These are phyloP conservation scores for Fraxinus excelsior DNA, from an alignment of 257 asterid genomes.

Conservation along the genomic window DNA sequence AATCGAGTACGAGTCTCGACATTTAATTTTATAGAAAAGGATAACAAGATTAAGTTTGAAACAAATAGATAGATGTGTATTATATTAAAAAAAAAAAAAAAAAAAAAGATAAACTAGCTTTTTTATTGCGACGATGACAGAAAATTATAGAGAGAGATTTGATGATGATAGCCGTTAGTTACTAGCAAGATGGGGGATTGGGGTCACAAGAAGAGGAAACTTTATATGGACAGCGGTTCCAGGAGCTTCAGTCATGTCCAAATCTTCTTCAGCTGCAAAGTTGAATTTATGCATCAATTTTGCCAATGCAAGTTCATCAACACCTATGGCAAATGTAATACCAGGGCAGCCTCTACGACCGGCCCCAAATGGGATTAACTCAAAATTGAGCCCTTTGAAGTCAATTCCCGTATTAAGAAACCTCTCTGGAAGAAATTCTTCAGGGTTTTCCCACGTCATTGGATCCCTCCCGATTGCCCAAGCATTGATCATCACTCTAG, in stretches of 20 bases:
- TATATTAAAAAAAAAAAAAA: no score
- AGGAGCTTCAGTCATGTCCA: slow-evolving; percentile 8
- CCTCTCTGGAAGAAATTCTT: background rate
- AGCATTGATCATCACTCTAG: background rate
- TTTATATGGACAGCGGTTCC: background rate
- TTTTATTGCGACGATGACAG: no score
- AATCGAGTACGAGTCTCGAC: no score
- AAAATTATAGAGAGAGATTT: no score
- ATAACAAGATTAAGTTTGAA: no score
- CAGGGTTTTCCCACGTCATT: background rate
- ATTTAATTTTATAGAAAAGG: no score
- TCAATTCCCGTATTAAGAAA: background rate
- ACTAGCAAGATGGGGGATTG: background rate
- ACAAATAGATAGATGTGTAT: no score
- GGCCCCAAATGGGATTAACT: background rate
- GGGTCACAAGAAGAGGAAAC: background rate
- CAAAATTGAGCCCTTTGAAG: background rate
- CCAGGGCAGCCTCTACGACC: background rate
- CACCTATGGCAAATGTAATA: background rate
- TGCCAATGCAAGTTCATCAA: background rate
- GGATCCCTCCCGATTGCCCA: background rate
- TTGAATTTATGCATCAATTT: slow-evolving; percentile 1
- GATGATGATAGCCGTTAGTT: background rate
- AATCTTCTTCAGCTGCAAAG: background rate
- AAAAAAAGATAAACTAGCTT: no score